Evolutionary conservation across 2,329 filamentous ascomycete species (phyloP), one percentile per base, ranked within the genome.

Genomic region (Polytolypa hystricis): DNA sequence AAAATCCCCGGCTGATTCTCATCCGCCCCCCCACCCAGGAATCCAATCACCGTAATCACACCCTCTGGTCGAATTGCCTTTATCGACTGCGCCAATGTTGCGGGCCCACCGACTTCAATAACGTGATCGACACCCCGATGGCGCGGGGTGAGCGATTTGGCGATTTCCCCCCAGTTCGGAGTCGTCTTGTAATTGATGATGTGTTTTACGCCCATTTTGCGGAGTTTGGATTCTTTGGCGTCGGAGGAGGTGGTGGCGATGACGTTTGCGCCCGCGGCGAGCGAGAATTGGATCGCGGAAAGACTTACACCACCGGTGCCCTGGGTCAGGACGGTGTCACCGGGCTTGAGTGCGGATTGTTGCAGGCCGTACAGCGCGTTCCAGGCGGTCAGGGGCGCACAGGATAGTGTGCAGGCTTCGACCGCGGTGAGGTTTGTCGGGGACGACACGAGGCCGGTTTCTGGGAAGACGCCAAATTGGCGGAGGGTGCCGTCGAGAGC

Each of bases 401-500:
- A 80, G 1, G 69, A 53, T 1, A 81, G 61, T 0, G 76, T 76
- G 15, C 69, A 65, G 1, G 70, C 67, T 53, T 81, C 74, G 23
- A 64, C 40, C 35, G 64, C 57, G 43, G 52, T 66, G 19, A 81
- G 63, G 46, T 70, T 71, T 15, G 51, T 53, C 1, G 84, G 83
- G 38, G 72, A 65, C 31, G 61, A 62, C 11, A 85, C 79, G 4
- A 89, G 65, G 2, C 81, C 81, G 15, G 56, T 70, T 61, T 85
- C 77, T 41, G 73, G 67, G 53, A 82, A 85, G 8, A 74, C 71
- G 41, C 64, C 81, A 45, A 81, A 77, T 47, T 80, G 66, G 30
- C 80, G 72, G 17, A 89, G 67, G 0, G 71, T 72, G 40, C 84
- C 84, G 48, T 86, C 74, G 1, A 81, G 38, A 8, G 66, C 66